Base-by-base conservation (phyloP, 2,329 filamentous ascomycete genomes). In the Diaporthe amygdali region DNA sequence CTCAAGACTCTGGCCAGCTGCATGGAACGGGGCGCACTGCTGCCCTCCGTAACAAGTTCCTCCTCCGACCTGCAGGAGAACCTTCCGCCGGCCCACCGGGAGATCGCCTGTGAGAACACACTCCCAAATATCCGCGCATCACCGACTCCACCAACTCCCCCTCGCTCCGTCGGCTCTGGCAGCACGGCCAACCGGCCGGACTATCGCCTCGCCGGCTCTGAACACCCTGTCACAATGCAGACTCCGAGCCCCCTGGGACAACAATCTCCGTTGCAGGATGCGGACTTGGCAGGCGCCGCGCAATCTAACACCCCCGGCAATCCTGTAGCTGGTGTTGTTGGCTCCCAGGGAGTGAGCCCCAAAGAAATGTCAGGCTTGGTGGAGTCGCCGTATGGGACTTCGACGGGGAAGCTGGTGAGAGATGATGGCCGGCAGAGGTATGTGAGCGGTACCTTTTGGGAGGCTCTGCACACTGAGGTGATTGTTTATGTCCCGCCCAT, bases 361-460 rank as follows among this genome's bases (percentile, higher is more conserved):
- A 39, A 14, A 14, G 32, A 56, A 17, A 56, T 25, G 52, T 25
- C 52, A 56, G 52, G 52, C 10, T 17, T 47, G 20, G 59, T 47
- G n/a, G 39, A 47, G 39, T 64, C 59, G 15, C 59, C 59, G 22
- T 64, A 64, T 8, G 59, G 59, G 9, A 47, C 39, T 5, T 46
- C 39, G 25, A 47, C 59, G 17, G 59, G 59, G 59, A 64, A 64
- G 15, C 30, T 64, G 14, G 59, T 64, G 2, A 64, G 59, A 15
- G 59, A 64, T 15, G 44, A 64, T 0, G 59, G 59, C 25, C 59
- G 59, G 39, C 59, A 47, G 59, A 63, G 56, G 27, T 63, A 63
- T 32, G 56, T 63, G 25, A 63, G 44, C 37, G 56, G 56, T 14
- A 63, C 27, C 9, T 46, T 46, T 25, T 64, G 59, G 39, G 59